phyloP scores from a whole-genome alignment of 108 stramenopile species.

The Aurantiochytrium sp. region DNA sequence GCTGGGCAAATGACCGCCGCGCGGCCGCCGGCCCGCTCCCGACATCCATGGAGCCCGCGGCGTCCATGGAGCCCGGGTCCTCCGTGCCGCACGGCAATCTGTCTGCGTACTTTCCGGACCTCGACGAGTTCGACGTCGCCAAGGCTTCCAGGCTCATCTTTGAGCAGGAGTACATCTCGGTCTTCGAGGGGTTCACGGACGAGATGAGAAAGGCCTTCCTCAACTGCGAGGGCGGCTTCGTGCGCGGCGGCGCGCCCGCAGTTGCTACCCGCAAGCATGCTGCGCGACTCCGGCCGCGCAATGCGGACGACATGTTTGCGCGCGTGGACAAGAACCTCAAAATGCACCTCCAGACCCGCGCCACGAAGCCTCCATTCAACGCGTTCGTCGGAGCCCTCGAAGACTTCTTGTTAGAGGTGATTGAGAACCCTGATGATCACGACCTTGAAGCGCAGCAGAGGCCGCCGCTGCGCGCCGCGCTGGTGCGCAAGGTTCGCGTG shows the following conservation, averaged over 20 bases:
- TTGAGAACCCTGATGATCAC: not conserved
- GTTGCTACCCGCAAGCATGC: not conserved
- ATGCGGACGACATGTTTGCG: not conserved
- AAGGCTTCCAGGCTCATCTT: not conserved
- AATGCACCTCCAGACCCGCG: not conserved
- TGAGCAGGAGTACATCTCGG: not conserved
- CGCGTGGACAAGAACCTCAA: not conserved
- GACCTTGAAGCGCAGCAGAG: not conserved
- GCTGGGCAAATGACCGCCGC: conserved; percentile 1
- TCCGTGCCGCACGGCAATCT: not conserved
- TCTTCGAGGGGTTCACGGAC: conserved; percentile 6
- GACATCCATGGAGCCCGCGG: no score
- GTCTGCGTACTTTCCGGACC: not conserved
- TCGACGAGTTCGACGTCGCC: not conserved
- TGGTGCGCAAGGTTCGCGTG: not conserved
- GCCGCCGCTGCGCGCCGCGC: not conserved
- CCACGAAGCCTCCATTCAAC: not conserved
- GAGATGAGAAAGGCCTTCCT: not conserved
- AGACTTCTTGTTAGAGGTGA: not conserved
- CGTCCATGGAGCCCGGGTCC: not conserved
- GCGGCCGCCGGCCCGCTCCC: not conserved
- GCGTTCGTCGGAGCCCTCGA: not conserved
- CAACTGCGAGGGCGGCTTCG: conserved; percentile 7
- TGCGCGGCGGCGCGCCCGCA: not conserved
- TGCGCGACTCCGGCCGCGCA: not conserved